Percentiles rank a stretch among this genome's conserved stretches.
Conservation (phyloP, 2,329 filamentous ascomycete species). For the Claviceps arundinis region DNA sequence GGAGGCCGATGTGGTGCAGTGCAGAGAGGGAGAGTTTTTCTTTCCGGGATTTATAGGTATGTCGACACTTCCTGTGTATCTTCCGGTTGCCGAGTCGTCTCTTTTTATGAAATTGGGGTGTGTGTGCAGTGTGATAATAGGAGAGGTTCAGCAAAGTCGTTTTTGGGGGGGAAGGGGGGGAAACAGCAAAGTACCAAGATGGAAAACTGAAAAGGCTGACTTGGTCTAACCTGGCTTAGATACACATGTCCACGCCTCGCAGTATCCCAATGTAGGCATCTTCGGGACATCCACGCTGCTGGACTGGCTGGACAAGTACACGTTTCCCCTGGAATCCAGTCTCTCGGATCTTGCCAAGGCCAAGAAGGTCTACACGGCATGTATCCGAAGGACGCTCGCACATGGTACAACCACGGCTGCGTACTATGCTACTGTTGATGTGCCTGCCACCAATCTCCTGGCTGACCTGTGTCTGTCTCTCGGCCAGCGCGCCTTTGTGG, state of each 20-base stretch:
- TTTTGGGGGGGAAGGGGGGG: too few species aligned
- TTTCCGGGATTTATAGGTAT: conserved; percentile 72
- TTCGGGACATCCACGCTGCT: conserved; percentile 89
- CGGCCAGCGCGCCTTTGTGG: conserved; percentile 84
- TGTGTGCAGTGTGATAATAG: too few species aligned
- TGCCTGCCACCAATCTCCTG: conserved; percentile 79
- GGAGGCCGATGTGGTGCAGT: conserved; percentile 24
- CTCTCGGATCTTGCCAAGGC: conserved; percentile 52
- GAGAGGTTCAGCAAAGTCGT: too few species aligned
- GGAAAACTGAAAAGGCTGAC: not conserved
- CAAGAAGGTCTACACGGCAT: conserved; percentile 58
- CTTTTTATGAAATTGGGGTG: too few species aligned
- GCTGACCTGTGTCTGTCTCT: conserved; percentile 65
- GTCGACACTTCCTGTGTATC: conserved; percentile 9
- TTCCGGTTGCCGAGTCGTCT: too few species aligned
- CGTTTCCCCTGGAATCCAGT: conserved; percentile 80
- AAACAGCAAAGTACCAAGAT: too few species aligned
- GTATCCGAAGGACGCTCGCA: conserved; percentile 66
- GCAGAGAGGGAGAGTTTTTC: conserved; percentile 51
- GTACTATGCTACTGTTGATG: conserved; percentile 89
- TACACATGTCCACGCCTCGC: conserved; percentile 87
- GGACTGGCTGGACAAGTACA: conserved; percentile 89
- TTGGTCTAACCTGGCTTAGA: conserved; percentile 35
- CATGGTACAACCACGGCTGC: conserved; percentile 87
- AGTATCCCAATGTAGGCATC: conserved; percentile 88